Base-by-base conservation (phyloP, 225 moss, liverwort and hornwort genomes). In the Marchantia polymorpha region DNA sequence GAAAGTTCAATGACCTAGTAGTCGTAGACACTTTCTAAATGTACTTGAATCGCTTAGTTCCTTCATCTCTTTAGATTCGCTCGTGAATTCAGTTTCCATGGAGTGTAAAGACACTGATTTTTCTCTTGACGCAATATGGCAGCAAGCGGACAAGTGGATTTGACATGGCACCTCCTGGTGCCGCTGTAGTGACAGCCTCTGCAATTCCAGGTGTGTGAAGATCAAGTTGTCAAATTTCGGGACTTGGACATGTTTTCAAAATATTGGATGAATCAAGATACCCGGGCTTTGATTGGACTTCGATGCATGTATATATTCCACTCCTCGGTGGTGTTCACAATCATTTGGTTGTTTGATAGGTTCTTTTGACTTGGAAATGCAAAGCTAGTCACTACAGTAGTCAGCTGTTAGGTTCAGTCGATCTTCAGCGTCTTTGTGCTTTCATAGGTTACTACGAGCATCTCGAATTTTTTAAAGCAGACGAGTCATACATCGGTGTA, bases 161-260 rank as follows among this genome's bases (percentile, higher is more conserved):
- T 84, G 95, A 99, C 85, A 92, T 92, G 91, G 89, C 92, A 84
- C 92, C 99, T 72, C 86, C 93, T 68, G 93, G 93, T 87, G 93
- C 93, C 69, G 69, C 93, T 80, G 83, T 90, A 77, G 87, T 94
- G 75, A 88, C 93, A 75, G 90, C 90, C 66, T 81, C 86, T 82
- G 81, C 89, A 20, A 87, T 86, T 75, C 89, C 90, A 95, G 99
- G 99, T 95, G 82, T 86, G 92, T 90, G 70, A 71, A 76, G 70
- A 63, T 73, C 50, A 65, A 81, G 63, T 49, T 81, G 30, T 63
- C 16, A 46, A 63, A 12, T 25, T 3, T 77, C n/a, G 8, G 29
- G 13, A 69, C 7, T 69, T 69, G 0, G 39, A 69, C 19, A 39
- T 15, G 15, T 69, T 30, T 8, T 26, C 67, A 11, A 27, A 53